phyloP scores from a whole-genome alignment of 257 asterid genomes.

The Parsonsia alboflavescens region DNA sequence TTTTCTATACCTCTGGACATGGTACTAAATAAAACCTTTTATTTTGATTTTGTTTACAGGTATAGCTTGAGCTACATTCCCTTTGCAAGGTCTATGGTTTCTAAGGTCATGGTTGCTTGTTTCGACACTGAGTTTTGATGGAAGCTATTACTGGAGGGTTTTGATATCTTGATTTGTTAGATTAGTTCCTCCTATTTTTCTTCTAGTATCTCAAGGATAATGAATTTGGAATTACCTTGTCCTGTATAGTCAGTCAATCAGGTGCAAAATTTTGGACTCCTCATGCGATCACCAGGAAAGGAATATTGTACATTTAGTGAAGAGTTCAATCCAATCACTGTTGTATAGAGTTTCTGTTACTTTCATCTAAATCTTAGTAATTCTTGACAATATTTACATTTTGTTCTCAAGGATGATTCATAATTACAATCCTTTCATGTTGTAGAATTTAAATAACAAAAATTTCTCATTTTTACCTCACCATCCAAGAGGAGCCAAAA shows the following conservation, averaged over 20 bases:
- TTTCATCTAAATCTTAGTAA: neutral
- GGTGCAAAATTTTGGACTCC: neutral
- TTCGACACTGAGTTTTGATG: conserved; percentile 86
- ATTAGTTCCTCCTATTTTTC: neutral
- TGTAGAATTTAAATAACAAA: too few relatives aligned
- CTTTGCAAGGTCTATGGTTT: conserved; percentile 93
- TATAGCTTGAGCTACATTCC: conserved; percentile 96
- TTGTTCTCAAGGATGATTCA: neutral
- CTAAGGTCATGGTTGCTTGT: conserved; percentile 77
- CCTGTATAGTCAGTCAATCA: neutral
- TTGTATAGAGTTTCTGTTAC: neutral
- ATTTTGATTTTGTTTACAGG: conserved; percentile 47
- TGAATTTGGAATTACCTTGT: neutral
- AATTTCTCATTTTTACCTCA: too few relatives aligned
- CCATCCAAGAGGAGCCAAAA: too few relatives aligned
- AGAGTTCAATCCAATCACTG: neutral
- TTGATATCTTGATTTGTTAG: conserved; percentile 9
- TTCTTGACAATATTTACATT: neutral
- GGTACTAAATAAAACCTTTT: neutral
- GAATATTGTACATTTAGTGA: neutral
- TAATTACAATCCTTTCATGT: too few relatives aligned
- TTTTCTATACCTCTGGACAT: neutral
- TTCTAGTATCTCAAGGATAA: neutral
- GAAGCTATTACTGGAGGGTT: conserved; percentile 21
- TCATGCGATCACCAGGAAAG: neutral